Evolutionary conservation across 805 yeast species (phyloP).

Genomic region (Blastobotrys chiropterorum): DNA sequence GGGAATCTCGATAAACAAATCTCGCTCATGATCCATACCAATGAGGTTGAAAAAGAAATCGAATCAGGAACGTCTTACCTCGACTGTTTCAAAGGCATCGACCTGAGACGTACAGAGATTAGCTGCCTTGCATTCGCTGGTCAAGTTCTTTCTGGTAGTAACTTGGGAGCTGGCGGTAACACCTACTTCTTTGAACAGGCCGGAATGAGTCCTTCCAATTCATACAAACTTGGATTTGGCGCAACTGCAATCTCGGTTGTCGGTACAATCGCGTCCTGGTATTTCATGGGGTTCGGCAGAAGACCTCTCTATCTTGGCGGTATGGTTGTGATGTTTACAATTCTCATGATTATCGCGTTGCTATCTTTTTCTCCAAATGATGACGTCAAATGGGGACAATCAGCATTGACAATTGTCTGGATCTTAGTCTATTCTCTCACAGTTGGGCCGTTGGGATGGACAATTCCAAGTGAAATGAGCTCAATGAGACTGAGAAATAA

Average conservation of each 20-base stretch:
- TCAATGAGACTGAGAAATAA: conserved; percentile 38
- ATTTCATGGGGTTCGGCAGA: conserved; percentile 20
- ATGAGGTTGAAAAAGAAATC: conserved; percentile 28
- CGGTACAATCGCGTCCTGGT: conserved; percentile 33
- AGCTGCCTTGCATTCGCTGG: conserved; percentile 5
- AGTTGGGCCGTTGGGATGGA: conserved; percentile 39
- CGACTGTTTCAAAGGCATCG: conserved; percentile 44
- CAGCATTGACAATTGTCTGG: conserved; percentile 40
- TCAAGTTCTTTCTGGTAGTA: conserved; percentile 1
- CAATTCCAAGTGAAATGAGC: conserved; percentile 38
- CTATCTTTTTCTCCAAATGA: conserved; percentile 8
- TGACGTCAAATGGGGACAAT: conserved; percentile 27
- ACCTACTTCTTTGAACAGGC: conserved; percentile 49
- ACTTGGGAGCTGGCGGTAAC: conserved; percentile 17
- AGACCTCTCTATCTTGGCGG: conserved; percentile 29
- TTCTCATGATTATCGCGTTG: conserved; percentile 23
- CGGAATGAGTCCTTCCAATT: conserved; percentile 12
- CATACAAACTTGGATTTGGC: conserved; percentile 43
- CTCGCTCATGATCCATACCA: conserved; percentile 40
- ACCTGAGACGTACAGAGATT: conserved; percentile 46
- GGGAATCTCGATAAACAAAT: conserved; percentile 30
- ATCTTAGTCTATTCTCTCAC: conserved; percentile 41
- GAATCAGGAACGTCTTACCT: conserved; percentile 8
- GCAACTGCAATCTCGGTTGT: conserved; percentile 41
- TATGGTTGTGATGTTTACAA: conserved; percentile 37